phyloP scores from a whole-genome alignment of 2,329 filamentous ascomycete genomes.

The Lasiodiplodia citricola region DNA sequence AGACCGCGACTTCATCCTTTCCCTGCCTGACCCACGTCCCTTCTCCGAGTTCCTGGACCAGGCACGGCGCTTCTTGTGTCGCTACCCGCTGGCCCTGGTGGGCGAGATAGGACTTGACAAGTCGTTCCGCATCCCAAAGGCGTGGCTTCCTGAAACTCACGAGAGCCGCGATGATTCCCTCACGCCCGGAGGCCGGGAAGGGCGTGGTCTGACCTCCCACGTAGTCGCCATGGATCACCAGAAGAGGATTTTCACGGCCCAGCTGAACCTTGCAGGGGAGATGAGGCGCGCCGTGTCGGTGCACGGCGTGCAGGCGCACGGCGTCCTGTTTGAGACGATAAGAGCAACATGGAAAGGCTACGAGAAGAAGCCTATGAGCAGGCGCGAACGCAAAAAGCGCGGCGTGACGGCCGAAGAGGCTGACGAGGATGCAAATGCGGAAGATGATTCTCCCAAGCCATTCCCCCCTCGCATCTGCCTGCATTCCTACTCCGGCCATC shows the following conservation, averaged over 20 bases:
- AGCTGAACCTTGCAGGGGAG: constrained; percentile 74
- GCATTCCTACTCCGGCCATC: constrained; percentile 86
- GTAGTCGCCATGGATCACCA: constrained; percentile 74
- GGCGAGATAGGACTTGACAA: constrained; percentile 82
- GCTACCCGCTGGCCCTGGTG: constrained; percentile 68
- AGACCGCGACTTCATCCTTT: constrained; percentile 54
- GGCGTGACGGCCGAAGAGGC: constrained; percentile 19
- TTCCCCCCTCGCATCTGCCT: constrained; percentile 91
- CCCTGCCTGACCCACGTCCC: constrained; percentile 65
- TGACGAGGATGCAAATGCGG: constrained; percentile 19
- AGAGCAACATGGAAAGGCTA: constrained; percentile 72
- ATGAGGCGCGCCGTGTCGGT: constrained; percentile 69
- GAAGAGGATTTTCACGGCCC: constrained; percentile 66
- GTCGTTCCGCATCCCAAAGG: constrained; percentile 72
- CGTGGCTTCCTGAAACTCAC: constrained; percentile 54
- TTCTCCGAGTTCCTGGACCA: constrained; percentile 64
- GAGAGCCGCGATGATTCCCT: constrained; percentile 54
- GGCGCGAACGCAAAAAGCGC: constrained; percentile 55
- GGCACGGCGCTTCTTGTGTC: constrained; percentile 61
- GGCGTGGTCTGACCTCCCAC: constrained; percentile 69
- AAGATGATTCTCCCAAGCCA: constrained; percentile 53
- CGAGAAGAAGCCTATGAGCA: constrained; percentile 66
- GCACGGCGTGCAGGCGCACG: constrained; percentile 79
- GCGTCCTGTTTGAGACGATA: constrained; percentile 69
- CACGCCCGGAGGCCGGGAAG: constrained; percentile 74